These are phyloP conservation scores for Arxiozyma heterogenica DNA, from an alignment of 1,139 yeast species.

Conservation along the genomic window DNA sequence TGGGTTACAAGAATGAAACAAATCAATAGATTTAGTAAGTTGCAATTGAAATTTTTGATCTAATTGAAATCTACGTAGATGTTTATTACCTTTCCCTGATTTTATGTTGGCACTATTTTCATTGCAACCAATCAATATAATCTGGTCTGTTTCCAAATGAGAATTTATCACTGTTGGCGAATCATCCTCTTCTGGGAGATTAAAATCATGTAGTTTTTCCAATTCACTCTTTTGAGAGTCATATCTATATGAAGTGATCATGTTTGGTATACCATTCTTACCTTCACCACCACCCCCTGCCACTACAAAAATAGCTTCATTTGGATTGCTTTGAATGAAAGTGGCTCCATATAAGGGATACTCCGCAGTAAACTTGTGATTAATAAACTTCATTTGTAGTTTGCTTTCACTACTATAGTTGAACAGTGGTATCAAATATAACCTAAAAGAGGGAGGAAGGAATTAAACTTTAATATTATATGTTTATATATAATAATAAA, in stretches of 20 bases:
- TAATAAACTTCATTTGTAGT: slow-evolving; percentile 26
- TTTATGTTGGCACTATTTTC: slow-evolving; percentile 50
- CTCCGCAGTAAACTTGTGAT: slow-evolving; percentile 43
- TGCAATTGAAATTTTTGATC: background rate
- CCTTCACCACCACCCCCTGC: slow-evolving; percentile 98
- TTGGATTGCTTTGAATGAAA: slow-evolving; percentile 24
- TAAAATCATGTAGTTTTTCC: slow-evolving; percentile 38
- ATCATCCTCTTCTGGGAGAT: slow-evolving; percentile 56
- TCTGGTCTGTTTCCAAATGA: slow-evolving; percentile 4
- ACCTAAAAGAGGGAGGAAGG: too few species aligned
- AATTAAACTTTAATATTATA: too few species aligned
- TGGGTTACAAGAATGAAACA: slow-evolving; percentile 31
- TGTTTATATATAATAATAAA: too few species aligned
- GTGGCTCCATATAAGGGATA: slow-evolving; percentile 56
- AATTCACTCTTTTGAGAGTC: background rate
- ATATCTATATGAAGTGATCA: slow-evolving; percentile 50
- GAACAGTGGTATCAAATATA: too few species aligned
- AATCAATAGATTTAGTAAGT: slow-evolving; percentile 40
- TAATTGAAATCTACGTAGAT: slow-evolving; percentile 49
- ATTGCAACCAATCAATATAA: slow-evolving; percentile 64
- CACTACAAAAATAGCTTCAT: slow-evolving; percentile 40
- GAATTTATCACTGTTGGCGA: slow-evolving; percentile 66
- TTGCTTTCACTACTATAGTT: background rate
- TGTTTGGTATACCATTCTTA: slow-evolving; percentile 80
- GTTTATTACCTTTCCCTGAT: slow-evolving; percentile 55